A percentile compares a stretch with the other conserved stretches of the same genome.
phyloP scores from a whole-genome alignment of 1,139 yeast species.

The Suhomyces coccinellae region DNA sequence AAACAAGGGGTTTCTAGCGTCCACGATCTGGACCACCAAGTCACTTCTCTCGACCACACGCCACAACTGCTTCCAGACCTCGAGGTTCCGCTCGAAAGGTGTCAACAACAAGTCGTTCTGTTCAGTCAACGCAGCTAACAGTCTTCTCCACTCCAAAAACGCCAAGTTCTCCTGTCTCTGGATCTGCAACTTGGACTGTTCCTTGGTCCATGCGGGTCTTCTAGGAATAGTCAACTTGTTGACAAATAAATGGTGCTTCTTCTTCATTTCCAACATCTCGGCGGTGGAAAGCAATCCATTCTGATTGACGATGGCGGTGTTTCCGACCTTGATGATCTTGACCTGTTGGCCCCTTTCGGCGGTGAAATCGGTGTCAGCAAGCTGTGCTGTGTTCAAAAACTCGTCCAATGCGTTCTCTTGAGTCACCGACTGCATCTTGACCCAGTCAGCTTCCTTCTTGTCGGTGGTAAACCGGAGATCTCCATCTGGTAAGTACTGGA shows the following conservation, averaged over 20 bases:
- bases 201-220: constrained; percentile 81
- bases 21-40: constrained; percentile 94
- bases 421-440: constrained; percentile 86
- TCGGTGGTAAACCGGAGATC: constrained; percentile 83
- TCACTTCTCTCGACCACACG: constrained; percentile 96
- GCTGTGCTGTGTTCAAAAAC: constrained; percentile 88
- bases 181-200: constrained; percentile 71
- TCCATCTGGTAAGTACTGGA: constrained; percentile 78
- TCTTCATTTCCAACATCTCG: constrained; percentile 63
- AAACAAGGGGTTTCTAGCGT: constrained; percentile 90
- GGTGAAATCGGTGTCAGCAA: constrained; percentile 94
- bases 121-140: constrained; percentile 82
- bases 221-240: constrained; percentile 90
- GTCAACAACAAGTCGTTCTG: constrained; percentile 80
- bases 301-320: constrained; percentile 50
- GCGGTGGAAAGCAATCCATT: constrained; percentile 59
- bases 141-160: constrained; percentile 91
- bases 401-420: constrained; percentile 95
- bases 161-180: constrained; percentile 89
- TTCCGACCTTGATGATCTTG: constrained; percentile 76
- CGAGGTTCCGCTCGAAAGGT: constrained; percentile 95
- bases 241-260: constrained; percentile 71
- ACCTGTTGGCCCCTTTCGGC: constrained; percentile 87
- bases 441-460: constrained; percentile 85
- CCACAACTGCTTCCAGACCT: constrained; percentile 99